These are phyloP conservation scores for Lathyrus tuberosus DNA, from an alignment of 306 rosid genomes.

Conservation along the genomic window DNA sequence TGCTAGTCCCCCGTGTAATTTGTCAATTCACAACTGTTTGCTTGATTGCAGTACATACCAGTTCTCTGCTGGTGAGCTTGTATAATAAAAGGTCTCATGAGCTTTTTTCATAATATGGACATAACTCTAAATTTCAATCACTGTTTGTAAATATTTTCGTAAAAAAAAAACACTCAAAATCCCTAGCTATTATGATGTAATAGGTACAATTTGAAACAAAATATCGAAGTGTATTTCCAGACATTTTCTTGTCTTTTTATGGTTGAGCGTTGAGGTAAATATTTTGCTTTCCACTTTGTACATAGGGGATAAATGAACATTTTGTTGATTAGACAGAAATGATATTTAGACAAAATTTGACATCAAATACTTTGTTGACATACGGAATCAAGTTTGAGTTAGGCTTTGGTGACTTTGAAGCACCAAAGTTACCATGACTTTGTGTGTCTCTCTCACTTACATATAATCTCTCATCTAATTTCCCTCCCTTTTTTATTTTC, in stretches of 20 bases:
- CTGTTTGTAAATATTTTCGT: neutral
- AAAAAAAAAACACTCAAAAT: neutral
- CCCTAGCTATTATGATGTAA: neutral
- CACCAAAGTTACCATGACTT: too few species aligned
- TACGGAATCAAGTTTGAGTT: too few species aligned
- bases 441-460: too few species aligned
- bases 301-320: neutral
- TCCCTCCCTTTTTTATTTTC: too few species aligned
- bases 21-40: conserved; percentile 25
- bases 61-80: neutral
- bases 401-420: too few species aligned
- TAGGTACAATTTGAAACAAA: neutral
- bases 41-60: neutral
- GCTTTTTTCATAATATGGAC: conserved; percentile 3
- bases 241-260: neutral
- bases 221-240: neutral
- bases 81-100: conserved; percentile 12
- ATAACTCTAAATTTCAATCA: conserved; percentile 18
- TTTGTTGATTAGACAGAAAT: neutral
- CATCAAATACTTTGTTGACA: too few species aligned
- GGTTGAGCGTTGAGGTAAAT: neutral
- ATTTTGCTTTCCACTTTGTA: neutral
- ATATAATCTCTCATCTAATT: too few species aligned
- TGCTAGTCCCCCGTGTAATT: neutral
- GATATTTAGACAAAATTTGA: too few species aligned